Conservation (phyloP, 108 stramenopile genomes). For the Ochromonas danica region DNA sequence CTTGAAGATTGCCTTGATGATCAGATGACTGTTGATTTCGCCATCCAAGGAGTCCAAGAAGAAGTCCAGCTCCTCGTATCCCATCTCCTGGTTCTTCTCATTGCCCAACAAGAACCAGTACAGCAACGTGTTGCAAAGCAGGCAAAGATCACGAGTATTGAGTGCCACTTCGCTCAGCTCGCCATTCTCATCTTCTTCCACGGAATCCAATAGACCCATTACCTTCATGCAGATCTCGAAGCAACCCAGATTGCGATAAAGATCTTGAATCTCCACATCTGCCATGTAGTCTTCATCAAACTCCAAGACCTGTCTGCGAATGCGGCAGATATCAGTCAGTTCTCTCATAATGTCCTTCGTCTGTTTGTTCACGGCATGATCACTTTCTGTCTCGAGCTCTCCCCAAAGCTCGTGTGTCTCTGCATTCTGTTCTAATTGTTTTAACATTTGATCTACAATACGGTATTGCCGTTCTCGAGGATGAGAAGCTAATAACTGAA, state of each 20-base stretch:
- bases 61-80: slow-evolving; percentile 32
- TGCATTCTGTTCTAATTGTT: slow-evolving; percentile 34
- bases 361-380: slow-evolving; percentile 33
- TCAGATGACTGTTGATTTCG: slow-evolving; percentile 28
- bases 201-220: slow-evolving; percentile 2
- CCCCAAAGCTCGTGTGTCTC: slow-evolving; percentile 49
- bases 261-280: slow-evolving; percentile 31
- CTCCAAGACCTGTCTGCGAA: background rate
- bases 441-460: slow-evolving; percentile 26
- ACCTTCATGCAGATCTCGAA: slow-evolving; percentile 33
- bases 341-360: slow-evolving; percentile 32
- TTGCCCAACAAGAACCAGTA: slow-evolving; percentile 43
- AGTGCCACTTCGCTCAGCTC: background rate
- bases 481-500: slow-evolving; percentile 36
- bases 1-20: slow-evolving; percentile 39
- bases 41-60: slow-evolving; percentile 41
- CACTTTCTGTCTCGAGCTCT: slow-evolving; percentile 33
- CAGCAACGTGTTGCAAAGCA: slow-evolving; percentile 37
- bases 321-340: slow-evolving; percentile 34
- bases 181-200: slow-evolving; percentile 25
- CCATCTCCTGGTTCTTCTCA: slow-evolving; percentile 38
- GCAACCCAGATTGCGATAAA: slow-evolving; percentile 41
- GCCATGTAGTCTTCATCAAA: slow-evolving; percentile 12
- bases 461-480: slow-evolving; percentile 20
- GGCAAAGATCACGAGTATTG: slow-evolving; percentile 32